phyloP scores from a whole-genome alignment of 345 rosid genomes.

The Eucalyptus caleyi region DNA sequence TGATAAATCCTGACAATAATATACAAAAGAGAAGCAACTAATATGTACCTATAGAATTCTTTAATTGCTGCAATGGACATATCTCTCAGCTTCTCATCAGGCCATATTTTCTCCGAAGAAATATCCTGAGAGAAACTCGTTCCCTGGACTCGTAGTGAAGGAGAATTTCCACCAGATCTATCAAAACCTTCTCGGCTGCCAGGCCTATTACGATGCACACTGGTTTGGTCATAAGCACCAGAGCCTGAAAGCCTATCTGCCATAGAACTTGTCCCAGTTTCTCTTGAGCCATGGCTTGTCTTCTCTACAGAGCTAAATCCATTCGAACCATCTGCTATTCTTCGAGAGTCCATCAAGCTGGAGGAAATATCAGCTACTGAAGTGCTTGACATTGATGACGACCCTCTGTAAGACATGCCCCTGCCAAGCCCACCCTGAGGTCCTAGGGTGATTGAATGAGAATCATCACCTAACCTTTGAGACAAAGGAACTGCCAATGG shows the following conservation, averaged over 20 bases:
- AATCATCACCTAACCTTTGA: slow-evolving; percentile 59
- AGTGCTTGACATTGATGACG: slow-evolving; percentile 18
- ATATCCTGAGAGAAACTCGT: slow-evolving; percentile 19
- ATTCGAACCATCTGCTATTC: slow-evolving; percentile 44
- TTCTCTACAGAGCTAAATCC: slow-evolving; percentile 38
- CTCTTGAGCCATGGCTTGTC: slow-evolving; percentile 23
- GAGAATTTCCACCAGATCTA: slow-evolving; percentile 33
- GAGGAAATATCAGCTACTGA: slow-evolving; percentile 34
- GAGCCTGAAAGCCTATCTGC: slow-evolving; percentile 42
- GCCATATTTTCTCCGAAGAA: slow-evolving; percentile 32
- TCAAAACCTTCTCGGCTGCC: slow-evolving; percentile 37
- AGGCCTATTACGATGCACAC: slow-evolving; percentile 29
- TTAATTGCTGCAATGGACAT: slow-evolving; percentile 70
- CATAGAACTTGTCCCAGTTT: slow-evolving; percentile 25
- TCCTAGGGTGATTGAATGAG: slow-evolving; percentile 60
- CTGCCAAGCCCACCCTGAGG: slow-evolving; percentile 99
- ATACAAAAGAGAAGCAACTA: not conserved
- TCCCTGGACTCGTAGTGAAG: slow-evolving; percentile 27
- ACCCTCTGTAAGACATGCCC: slow-evolving; percentile 78
- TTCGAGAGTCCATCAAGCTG: slow-evolving; percentile 40
- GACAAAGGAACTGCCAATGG: slow-evolving; percentile 62
- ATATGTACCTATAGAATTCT: slow-evolving; percentile 82
- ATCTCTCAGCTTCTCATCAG: slow-evolving; percentile 49
- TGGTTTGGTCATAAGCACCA: slow-evolving; percentile 26
- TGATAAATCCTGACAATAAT: not conserved